phyloP scores from a whole-genome alignment of 2,329 filamentous ascomycete species.

The Aspergillus texensis region DNA sequence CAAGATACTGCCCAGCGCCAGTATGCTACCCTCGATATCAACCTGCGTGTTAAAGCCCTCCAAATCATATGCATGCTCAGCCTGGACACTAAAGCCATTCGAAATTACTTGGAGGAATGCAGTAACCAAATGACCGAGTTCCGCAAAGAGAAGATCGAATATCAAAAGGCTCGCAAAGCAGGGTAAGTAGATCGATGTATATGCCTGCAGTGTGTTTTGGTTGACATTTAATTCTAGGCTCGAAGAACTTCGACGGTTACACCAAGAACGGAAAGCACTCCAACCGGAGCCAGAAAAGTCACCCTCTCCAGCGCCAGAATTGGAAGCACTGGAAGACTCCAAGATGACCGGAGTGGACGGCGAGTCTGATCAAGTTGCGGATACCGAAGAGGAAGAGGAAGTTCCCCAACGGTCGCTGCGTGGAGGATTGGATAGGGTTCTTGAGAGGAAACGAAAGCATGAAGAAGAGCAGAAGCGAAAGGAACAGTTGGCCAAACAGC shows the following conservation, averaged over 20 bases:
- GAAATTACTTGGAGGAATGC: constrained; percentile 88
- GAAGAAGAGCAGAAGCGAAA: constrained; percentile 72
- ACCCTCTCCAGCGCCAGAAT: constrained; percentile 46
- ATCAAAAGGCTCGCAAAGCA: constrained; percentile 74
- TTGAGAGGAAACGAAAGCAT: constrained; percentile 76
- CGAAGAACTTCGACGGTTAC: constrained; percentile 49
- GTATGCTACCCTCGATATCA: constrained; percentile 78
- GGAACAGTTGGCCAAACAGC: constrained; percentile 65
- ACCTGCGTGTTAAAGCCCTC: constrained; percentile 76
- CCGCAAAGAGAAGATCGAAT: constrained; percentile 93
- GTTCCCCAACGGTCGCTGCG: constrained; percentile 60
- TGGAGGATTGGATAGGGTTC: constrained; percentile 67
- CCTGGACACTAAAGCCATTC: constrained; percentile 80
- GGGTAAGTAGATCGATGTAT: constrained; percentile 47
- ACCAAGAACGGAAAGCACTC: constrained; percentile 51
- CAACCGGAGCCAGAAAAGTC: constrained; percentile 50
- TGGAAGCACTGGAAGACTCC: constrained; percentile 42
- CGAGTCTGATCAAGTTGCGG: constrained; percentile 63
- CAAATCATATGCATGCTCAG: constrained; percentile 86
- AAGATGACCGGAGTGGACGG: constrained; percentile 58
- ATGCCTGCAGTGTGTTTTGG: neutral
- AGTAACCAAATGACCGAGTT: constrained; percentile 92
- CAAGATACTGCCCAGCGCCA: constrained; percentile 71
- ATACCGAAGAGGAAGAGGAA: constrained; percentile 70
- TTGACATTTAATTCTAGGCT: constrained; percentile 29